phyloP scores from a whole-genome alignment of 768 basidiomycete genomes.

The Filobasidium floriforme region DNA sequence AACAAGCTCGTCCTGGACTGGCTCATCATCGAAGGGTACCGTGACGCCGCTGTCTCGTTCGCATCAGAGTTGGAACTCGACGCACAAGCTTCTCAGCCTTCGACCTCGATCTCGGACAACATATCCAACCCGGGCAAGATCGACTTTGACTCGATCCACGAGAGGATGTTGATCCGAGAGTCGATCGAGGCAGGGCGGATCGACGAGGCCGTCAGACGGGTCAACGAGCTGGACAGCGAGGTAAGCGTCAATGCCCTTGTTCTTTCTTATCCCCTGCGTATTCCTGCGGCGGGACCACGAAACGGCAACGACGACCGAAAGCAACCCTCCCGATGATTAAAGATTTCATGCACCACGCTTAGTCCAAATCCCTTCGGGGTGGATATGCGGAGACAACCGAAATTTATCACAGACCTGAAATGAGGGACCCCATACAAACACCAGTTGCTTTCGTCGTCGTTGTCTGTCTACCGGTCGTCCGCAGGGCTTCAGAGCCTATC shows the following conservation, averaged over 20 bases:
- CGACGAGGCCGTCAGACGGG: slow-evolving; percentile 86
- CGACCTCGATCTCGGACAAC: not conserved
- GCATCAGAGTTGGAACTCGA: slow-evolving; percentile 67
- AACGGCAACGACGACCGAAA: not conserved
- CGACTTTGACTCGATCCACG: slow-evolving; percentile 87
- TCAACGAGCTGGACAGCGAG: slow-evolving; percentile 94
- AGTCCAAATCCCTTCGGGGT: slow-evolving; percentile 53
- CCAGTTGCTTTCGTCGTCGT: not conserved
- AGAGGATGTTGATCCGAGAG: slow-evolving; percentile 86
- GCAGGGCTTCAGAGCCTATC: not conserved
- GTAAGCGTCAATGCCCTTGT: slow-evolving; percentile 52
- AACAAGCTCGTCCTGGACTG: slow-evolving; percentile 95
- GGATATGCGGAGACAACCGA: slow-evolving; percentile 84
- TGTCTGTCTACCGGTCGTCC: not conserved
- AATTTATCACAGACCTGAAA: slow-evolving; percentile 57
- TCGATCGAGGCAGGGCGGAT: slow-evolving; percentile 90
- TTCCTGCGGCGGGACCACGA: not conserved
- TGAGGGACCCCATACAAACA: slow-evolving; percentile 35
- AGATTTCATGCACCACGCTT: slow-evolving; percentile 97
- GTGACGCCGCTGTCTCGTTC: slow-evolving; percentile 90
- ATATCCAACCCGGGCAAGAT: slow-evolving; percentile 46
- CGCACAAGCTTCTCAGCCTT: slow-evolving; percentile 24
- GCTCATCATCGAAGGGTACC: slow-evolving; percentile 94
- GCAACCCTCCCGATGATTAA: slow-evolving; percentile 62
- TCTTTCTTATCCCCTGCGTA: not conserved